A percentile compares a stretch with the other conserved stretches of the same genome.
Conservation (phyloP, 192 early-diverging fungal genomes). For the Pilaira anomala region DNA sequence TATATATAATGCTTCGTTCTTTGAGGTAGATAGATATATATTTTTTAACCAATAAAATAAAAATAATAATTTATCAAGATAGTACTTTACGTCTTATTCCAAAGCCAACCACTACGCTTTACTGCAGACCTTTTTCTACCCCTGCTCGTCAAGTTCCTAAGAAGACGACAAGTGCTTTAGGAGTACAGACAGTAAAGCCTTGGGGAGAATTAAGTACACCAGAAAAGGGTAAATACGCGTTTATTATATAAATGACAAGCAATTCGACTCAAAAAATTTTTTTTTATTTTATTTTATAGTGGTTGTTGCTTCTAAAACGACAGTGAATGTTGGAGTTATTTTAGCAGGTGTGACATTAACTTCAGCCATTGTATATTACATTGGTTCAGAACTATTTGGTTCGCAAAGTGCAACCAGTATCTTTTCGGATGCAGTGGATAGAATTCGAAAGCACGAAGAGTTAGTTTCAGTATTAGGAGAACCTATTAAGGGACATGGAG, state of each 20-base stretch:
- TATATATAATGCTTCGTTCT: too few species aligned
- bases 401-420: slow-evolving; percentile 49
- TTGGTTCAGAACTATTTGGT: slow-evolving; percentile 46
- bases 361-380: slow-evolving; percentile 42
- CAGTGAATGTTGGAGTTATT: slow-evolving; percentile 48
- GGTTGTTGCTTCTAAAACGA: slow-evolving; percentile 48
- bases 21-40: too few species aligned
- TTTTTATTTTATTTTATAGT: slow-evolving; percentile 21
- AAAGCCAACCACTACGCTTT: not conserved
- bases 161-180: not conserved
- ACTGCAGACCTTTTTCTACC: not conserved
- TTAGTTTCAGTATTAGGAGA: slow-evolving; percentile 27
- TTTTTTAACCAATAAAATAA: too few species aligned
- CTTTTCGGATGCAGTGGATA: slow-evolving; percentile 53
- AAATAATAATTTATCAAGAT: too few species aligned
- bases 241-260: too few species aligned
- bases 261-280: too few species aligned
- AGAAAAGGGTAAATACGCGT: not conserved
- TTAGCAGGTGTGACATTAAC: slow-evolving; percentile 42
- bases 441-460: slow-evolving; percentile 40
- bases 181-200: not conserved
- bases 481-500: slow-evolving; percentile 43
- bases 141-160: not conserved
- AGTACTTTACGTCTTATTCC: not conserved
- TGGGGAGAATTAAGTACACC: not conserved